Evolutionary conservation across 2,329 filamentous ascomycete species (phyloP), one percentile per base, ranked within the genome.

Genomic region (Colletotrichum sp.): DNA sequence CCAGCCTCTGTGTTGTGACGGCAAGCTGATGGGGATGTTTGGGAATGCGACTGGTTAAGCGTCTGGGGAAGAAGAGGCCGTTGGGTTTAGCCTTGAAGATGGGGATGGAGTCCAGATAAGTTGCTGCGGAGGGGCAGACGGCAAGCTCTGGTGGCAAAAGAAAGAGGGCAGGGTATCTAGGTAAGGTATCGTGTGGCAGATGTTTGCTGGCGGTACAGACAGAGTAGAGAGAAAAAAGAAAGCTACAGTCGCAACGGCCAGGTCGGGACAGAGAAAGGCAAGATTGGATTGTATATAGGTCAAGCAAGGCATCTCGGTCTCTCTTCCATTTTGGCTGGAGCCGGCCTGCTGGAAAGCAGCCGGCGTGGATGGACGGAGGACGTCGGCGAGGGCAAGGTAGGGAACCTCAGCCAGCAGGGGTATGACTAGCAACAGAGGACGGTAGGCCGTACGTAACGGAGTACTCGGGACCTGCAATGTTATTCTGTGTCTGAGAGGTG

Each of bases 301-400:
- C 13, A 21, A 34, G 30, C 5, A 34, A 43, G 61, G 60, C 57
- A 71, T 76, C 21, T 67, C 66, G 24, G 52, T 58, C 48, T 70
- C 57, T 32, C 18, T 16, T 12, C 38, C 24, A 32, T 58, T 58
- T 74, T 69, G 72, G 15, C 66, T 34, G 60, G 24, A 71, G 60
- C 67, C 61, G 72, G 74, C 43, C n/a, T 63, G 48, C 72, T 63
- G 60, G 74, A 75, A 71, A 38, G n/a, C 48, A 24, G 78, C 79
- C 77, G 71, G 79, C 76, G 74, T 83, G 80, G 82, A 78, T 84
- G 82, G 80, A 78, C 83, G 82, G 80, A 80, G 75, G 24, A 61
- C 58, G 77, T 78, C 66, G 72, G 67, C 71, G 61, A 48, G 43
- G n/a, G 43, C n/a, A 48, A 48, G 43, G 43, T 21, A 52, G 43